These are phyloP conservation scores for Monosporozyma solicola DNA, from an alignment of 805 yeast species.

Conservation along the genomic window DNA sequence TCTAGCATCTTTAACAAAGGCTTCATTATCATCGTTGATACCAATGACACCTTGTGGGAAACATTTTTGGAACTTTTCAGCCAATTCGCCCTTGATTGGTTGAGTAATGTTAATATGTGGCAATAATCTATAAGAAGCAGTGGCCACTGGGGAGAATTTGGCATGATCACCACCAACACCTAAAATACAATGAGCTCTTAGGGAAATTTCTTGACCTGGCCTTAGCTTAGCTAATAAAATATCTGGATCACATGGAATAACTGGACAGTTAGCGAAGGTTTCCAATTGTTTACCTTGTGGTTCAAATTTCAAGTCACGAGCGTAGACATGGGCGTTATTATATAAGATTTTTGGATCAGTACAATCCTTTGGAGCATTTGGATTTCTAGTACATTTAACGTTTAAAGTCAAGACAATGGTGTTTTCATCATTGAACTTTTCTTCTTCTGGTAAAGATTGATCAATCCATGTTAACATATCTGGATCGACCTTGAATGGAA, in stretches of 20 bases:
- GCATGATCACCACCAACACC: slow-evolving; percentile 96
- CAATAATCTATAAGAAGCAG: slow-evolving; percentile 89
- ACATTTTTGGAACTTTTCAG: slow-evolving; percentile 73
- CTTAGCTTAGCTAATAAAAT: slow-evolving; percentile 85
- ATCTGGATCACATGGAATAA: slow-evolving; percentile 77
- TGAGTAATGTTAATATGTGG: slow-evolving; percentile 73
- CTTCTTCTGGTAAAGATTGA: slow-evolving; percentile 49
- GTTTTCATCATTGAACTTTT: slow-evolving; percentile 74
- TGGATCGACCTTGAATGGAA: slow-evolving; percentile 87
- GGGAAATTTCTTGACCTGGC: slow-evolving; percentile 92
- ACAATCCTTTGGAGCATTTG: slow-evolving; percentile 67
- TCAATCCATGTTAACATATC: slow-evolving; percentile 83
- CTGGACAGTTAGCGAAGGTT: slow-evolving; percentile 55
- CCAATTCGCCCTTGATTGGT: slow-evolving; percentile 70
- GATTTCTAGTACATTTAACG: slow-evolving; percentile 76
- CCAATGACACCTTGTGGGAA: slow-evolving; percentile 91
- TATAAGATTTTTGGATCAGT: slow-evolving; percentile 79
- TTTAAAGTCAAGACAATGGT: slow-evolving; percentile 78
- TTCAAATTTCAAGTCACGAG: slow-evolving; percentile 79
- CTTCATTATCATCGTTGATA: slow-evolving; percentile 55
- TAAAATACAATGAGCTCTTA: slow-evolving; percentile 81
- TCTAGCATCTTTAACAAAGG: slow-evolving; percentile 81
- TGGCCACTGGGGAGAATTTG: slow-evolving; percentile 92
- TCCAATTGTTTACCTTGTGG: slow-evolving; percentile 86
- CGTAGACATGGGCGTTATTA: slow-evolving; percentile 79